Conservation (phyloP, 2,329 filamentous ascomycete genomes). For the Penicillium sp. region DNA sequence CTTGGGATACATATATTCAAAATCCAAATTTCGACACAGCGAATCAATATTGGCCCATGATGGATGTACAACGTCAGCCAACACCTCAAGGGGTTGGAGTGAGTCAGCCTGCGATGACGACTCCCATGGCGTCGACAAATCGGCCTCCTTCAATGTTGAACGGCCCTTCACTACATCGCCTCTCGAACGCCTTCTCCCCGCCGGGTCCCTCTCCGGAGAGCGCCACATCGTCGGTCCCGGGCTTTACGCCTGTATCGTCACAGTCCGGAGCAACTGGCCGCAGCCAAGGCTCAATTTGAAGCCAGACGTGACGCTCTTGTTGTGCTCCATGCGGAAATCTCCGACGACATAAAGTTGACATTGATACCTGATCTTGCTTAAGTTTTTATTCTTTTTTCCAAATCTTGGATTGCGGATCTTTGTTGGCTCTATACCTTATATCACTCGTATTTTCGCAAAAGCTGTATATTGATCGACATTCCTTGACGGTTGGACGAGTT, state of each 20-base stretch:
- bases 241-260: constrained; percentile 12
- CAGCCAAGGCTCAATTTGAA: neutral
- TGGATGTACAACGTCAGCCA: constrained; percentile 28
- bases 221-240: constrained; percentile 10
- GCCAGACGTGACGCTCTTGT: no score
- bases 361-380: neutral
- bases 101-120: constrained; percentile 15
- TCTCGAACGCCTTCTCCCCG: constrained; percentile 13
- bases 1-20: constrained; percentile 65
- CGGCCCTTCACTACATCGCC: constrained; percentile 8
- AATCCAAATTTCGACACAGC: constrained; percentile 45
- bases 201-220: constrained; percentile 13
- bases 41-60: constrained; percentile 35
- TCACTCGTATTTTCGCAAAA: neutral
- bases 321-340: no score
- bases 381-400: no score
- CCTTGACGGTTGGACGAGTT: neutral
- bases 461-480: no score
- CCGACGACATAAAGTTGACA: no score
- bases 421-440: neutral
- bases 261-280: constrained; percentile 9
- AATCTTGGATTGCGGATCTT: no score
- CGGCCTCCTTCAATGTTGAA: constrained; percentile 16
- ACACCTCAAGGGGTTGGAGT: constrained; percentile 12
- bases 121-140: constrained; percentile 17